Percentiles rank a stretch among this genome's conserved stretches.
phyloP scores from a whole-genome alignment of 805 yeast genomes.

The Zygosaccharomyces lentus region DNA sequence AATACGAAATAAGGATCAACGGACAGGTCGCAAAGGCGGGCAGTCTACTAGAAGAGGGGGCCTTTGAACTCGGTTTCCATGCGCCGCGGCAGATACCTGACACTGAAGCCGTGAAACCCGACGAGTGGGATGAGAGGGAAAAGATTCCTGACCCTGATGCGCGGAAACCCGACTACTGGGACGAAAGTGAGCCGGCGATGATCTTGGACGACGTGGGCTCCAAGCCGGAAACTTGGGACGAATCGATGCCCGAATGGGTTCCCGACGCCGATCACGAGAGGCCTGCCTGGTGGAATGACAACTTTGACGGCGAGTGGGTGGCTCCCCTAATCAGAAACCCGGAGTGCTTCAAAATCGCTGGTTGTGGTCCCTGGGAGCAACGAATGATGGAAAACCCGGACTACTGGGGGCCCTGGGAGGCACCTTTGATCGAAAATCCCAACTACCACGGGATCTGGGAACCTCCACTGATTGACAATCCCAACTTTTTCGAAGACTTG shows the following conservation, averaged over 20 bases:
- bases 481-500: constrained; percentile 56
- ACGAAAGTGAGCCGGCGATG: constrained; percentile 57
- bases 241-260: constrained; percentile 51
- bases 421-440: constrained; percentile 68
- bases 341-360: constrained; percentile 53
- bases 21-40: constrained; percentile 74
- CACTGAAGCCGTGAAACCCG: constrained; percentile 59
- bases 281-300: constrained; percentile 86
- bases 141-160: constrained; percentile 66
- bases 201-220: constrained; percentile 63
- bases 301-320: constrained; percentile 82
- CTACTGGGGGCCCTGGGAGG: constrained; percentile 75
- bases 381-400: constrained; percentile 64
- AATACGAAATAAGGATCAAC: constrained; percentile 75
- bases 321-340: constrained; percentile 74
- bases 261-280: constrained; percentile 61
- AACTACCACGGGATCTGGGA: constrained; percentile 74
- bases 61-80: constrained; percentile 60
- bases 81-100: constrained; percentile 65
- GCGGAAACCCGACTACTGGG: constrained; percentile 80
- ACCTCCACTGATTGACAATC: constrained; percentile 64
- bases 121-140: constrained; percentile 73
- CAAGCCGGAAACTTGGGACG: constrained; percentile 82
- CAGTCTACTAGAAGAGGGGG: constrained; percentile 49
- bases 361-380: constrained; percentile 81